These are phyloP conservation scores for Eimeria necatrix DNA, from an alignment of 169 alveolate genomes.

Conservation along the genomic window DNA sequence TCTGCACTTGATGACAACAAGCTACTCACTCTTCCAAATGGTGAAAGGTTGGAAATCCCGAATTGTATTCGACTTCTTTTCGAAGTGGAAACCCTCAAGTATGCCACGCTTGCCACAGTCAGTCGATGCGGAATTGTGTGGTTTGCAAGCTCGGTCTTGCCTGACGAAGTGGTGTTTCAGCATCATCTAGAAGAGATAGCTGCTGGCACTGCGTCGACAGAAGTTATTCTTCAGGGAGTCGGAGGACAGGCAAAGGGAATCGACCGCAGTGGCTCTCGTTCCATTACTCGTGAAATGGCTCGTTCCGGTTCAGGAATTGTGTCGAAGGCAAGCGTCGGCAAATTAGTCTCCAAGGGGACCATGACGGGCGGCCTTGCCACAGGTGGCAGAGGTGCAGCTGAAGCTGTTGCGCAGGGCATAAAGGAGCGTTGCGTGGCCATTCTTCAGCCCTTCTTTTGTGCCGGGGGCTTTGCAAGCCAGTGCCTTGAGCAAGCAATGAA, in stretches of 20 bases:
- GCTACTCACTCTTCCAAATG: slow-evolving; percentile 97
- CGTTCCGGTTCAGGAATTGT: background rate
- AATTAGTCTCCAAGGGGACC: slow-evolving; percentile 15
- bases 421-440: slow-evolving; percentile 89
- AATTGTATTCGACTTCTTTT: slow-evolving; percentile 92
- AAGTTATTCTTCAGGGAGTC: slow-evolving; percentile 33
- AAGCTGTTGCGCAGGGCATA: slow-evolving; percentile 34
- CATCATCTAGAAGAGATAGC: slow-evolving; percentile 57
- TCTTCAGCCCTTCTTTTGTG: slow-evolving; percentile 88
- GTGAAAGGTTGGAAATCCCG: slow-evolving; percentile 85
- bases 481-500: slow-evolving; percentile 88
- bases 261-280: slow-evolving; percentile 57
- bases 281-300: background rate
- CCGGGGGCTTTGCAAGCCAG: slow-evolving; percentile 88
- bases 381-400: slow-evolving; percentile 52
- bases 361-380: background rate
- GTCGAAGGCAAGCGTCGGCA: slow-evolving; percentile 5
- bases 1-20: slow-evolving; percentile 99
- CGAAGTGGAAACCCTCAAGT: slow-evolving; percentile 96
- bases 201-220: background rate
- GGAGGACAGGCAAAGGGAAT: slow-evolving; percentile 59
- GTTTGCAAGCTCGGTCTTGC: slow-evolving; percentile 95
- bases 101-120: slow-evolving; percentile 99
- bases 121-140: slow-evolving; percentile 99
- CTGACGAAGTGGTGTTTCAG: slow-evolving; percentile 83